phyloP scores from a whole-genome alignment of 208 protist genomes.

The Crithidia brevicula region DNA sequence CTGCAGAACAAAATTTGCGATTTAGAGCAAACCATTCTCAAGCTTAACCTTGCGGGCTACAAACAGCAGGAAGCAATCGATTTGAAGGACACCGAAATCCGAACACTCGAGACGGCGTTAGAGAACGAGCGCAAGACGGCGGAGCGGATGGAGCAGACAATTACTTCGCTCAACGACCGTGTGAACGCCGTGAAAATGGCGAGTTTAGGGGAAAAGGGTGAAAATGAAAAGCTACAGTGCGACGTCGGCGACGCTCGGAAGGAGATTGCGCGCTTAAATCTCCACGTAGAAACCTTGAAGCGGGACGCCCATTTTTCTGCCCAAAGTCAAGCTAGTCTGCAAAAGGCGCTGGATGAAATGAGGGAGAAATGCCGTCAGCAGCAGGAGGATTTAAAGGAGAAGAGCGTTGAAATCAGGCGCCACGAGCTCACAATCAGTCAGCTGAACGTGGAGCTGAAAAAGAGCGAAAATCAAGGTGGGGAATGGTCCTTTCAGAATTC shows the following conservation, averaged over 20 bases:
- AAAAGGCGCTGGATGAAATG: constrained; percentile 64
- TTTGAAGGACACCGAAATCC: constrained; percentile 79
- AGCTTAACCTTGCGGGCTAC: constrained; percentile 63
- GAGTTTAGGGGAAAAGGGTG: constrained; percentile 63
- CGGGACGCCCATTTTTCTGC: constrained; percentile 50
- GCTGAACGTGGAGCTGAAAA: constrained; percentile 66
- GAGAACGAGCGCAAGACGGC: constrained; percentile 47
- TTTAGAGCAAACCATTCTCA: constrained; percentile 71
- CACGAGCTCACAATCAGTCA: constrained; percentile 70
- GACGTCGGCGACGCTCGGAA: constrained; percentile 59
- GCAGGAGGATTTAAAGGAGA: constrained; percentile 69
- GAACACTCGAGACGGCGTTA: constrained; percentile 54
- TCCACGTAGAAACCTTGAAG: constrained; percentile 56
- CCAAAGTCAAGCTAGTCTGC: constrained; percentile 45
- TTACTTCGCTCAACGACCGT: constrained; percentile 72
- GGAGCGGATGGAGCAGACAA: constrained; percentile 71
- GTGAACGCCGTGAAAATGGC: constrained; percentile 73
- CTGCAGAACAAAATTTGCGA: constrained; percentile 67
- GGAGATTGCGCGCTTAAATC: constrained; percentile 52
- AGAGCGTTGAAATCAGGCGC: constrained; percentile 60
- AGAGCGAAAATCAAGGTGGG: constrained; percentile 53
- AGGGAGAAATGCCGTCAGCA: constrained; percentile 42
- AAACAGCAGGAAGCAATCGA: constrained; percentile 69
- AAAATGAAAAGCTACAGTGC: constrained; percentile 67
- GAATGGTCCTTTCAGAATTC: constrained; percentile 48